Evolutionary conservation across 257 asterid species (phyloP), one percentile per base, ranked within the genome.

Genomic region (Asclepias syriaca): DNA sequence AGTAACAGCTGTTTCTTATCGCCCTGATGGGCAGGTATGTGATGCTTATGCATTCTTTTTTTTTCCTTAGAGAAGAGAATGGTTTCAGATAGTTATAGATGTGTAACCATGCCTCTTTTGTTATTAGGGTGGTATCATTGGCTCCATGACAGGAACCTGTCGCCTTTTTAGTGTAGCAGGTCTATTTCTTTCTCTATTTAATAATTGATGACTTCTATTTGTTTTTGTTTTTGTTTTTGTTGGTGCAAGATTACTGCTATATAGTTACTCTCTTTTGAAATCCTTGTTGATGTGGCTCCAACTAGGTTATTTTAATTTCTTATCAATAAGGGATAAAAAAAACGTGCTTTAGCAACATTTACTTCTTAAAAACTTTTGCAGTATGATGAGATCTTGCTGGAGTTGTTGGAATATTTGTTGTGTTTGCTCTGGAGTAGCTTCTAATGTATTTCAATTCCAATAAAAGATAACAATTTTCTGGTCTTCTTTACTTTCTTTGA

Each of bases 11-110:
- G 87, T 92, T 81, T 87, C 96, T 74, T 92, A 86, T 77, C 83
- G 79, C 66, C 97, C 98, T 43, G 93, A 87, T 90, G 99, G 95
- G 3, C 80, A 84, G 97, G 99, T 94, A 56, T 64, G 81, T 68
- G 18, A 68, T 68, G 72, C 40, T 72, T 27, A 65, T 70, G 34
- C 66, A 45, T 58, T 15, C 63, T 58, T 45, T 63, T 2, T 57
- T 2, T 57, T 19, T 13, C 22, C 51, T 10, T 7, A 15, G 34
- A 49, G 34, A 18, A 43, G 51, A 48, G 16, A 39, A 22, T 69
- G 21, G 39, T 50, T 49, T 69, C 37, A 43, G 24, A 37, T 54
- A 59, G 56, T 43, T 29, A 68, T 22, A 45, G 51, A 72, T 40
- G 32, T 39, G 51, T 69, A 37, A 48, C 67, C 69, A 37, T 13